Conservation (phyloP, 441 rosid species). For the Populus hybrid region DNA sequence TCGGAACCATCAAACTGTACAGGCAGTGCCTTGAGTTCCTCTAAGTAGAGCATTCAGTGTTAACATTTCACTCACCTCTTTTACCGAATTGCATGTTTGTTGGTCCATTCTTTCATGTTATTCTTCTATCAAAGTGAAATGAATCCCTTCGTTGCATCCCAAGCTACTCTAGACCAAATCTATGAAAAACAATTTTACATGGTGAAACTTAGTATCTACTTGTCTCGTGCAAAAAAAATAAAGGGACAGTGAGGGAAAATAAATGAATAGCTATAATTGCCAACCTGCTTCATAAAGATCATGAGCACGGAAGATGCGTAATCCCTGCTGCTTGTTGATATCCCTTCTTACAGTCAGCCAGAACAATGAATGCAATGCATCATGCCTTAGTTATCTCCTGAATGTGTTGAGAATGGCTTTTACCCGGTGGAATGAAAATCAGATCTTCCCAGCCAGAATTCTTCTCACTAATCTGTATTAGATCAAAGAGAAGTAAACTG, state of each 20-base stretch:
- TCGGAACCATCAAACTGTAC: slow-evolving; percentile 3
- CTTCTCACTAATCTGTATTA: slow-evolving; percentile 62
- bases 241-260: not conserved
- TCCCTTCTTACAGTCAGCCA: slow-evolving; percentile 14
- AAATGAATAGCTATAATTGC: not conserved
- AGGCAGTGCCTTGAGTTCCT: not conserved
- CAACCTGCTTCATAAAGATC: slow-evolving; percentile 15
- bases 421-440: slow-evolving; percentile 90
- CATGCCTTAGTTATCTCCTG: slow-evolving; percentile 52
- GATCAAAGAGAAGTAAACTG: slow-evolving; percentile 9
- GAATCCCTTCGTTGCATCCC: slow-evolving; percentile 13
- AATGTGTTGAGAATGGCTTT: slow-evolving; percentile 79
- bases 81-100: slow-evolving; percentile 8
- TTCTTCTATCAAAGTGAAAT: slow-evolving; percentile 1
- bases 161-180: slow-evolving; percentile 17
- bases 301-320: not conserved
- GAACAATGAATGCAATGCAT: slow-evolving; percentile 17
- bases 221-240: not conserved
- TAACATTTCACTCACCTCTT: slow-evolving; percentile 18
- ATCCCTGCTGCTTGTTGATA: slow-evolving; percentile 13
- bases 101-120: slow-evolving; percentile 5
- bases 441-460: slow-evolving; percentile 93
- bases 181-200: not conserved
- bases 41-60: not conserved
- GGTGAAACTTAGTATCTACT: not conserved